A percentile compares a stretch with the other conserved stretches of the same genome.
Conservation (phyloP, 768 basidiomycete species). For the Galerina sulciceps region DNA sequence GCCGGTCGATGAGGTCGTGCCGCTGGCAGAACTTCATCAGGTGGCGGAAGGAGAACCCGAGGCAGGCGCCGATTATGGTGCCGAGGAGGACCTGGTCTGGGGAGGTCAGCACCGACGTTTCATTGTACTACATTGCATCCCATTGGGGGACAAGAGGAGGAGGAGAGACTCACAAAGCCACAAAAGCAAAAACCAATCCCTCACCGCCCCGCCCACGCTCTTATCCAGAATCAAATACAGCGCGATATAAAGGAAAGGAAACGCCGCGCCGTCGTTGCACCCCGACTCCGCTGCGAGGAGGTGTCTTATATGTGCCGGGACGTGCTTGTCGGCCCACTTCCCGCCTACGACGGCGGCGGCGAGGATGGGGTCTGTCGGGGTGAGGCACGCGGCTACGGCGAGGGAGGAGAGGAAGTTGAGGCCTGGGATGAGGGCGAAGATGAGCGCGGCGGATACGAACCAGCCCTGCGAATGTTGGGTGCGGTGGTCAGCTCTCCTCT, state of each 20-base stretch:
- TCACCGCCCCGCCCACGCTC: slow-evolving; percentile 64
- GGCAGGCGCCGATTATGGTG: slow-evolving; percentile 68
- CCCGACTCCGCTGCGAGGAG: slow-evolving; percentile 79
- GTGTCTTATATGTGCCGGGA: slow-evolving; percentile 79
- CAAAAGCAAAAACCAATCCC: slow-evolving; percentile 86
- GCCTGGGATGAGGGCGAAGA: slow-evolving; percentile 89
- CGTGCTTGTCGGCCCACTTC: slow-evolving; percentile 97
- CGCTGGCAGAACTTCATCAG: slow-evolving; percentile 93
- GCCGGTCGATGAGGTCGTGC: slow-evolving; percentile 87
- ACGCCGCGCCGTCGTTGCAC: slow-evolving; percentile 97
- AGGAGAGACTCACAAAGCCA: slow-evolving; percentile 76
- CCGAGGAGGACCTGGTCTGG: slow-evolving; percentile 82
- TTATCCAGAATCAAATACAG: slow-evolving; percentile 84
- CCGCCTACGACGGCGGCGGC: slow-evolving; percentile 93
- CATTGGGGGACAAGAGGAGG: slow-evolving; percentile 10
- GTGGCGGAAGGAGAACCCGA: slow-evolving; percentile 83
- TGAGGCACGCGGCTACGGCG: slow-evolving; percentile 90
- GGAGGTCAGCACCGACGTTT: slow-evolving; percentile 14
- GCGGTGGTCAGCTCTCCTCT: too few species aligned
- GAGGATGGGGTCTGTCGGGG: slow-evolving; percentile 93
- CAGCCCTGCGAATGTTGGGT: slow-evolving; percentile 80
- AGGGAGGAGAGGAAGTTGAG: slow-evolving; percentile 89
- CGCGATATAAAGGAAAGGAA: slow-evolving; percentile 90
- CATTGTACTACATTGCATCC: too few species aligned
- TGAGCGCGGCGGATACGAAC: slow-evolving; percentile 91